Evolutionary conservation across 192 early-diverging fungal genomes (phyloP).

Genomic region (Geranomyces michiganensis): DNA sequence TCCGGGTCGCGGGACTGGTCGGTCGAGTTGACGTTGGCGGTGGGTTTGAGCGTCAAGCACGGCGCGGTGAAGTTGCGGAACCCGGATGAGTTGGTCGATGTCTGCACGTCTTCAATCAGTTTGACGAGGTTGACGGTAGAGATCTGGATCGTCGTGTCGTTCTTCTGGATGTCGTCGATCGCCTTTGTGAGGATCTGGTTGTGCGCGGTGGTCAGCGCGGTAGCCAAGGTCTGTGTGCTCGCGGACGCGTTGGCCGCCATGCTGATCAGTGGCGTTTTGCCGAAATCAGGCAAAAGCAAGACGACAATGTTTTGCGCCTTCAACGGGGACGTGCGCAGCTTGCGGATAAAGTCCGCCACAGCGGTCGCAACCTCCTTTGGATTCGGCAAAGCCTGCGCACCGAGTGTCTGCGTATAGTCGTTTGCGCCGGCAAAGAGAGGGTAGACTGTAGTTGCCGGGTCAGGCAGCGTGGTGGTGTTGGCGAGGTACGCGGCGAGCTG

Average conservation of each 20-base stretch:
- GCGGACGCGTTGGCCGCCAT: not conserved
- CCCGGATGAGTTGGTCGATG: not conserved
- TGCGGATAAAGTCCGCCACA: slow-evolving; percentile 18
- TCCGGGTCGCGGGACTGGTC: not conserved
- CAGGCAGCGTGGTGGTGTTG: not conserved
- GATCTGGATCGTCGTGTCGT: not conserved
- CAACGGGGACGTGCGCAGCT: not conserved
- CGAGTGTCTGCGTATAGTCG: slow-evolving; percentile 16
- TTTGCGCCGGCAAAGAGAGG: slow-evolving; percentile 30
- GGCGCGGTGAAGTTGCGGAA: slow-evolving; percentile 10
- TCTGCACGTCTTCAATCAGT: not conserved
- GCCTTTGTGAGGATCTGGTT: not conserved
- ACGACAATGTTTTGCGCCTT: slow-evolving; percentile 8
- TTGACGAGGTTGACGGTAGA: slow-evolving; percentile 4
- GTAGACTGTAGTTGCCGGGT: slow-evolving; percentile 22
- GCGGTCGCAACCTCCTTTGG: slow-evolving; percentile 1
- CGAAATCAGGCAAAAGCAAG: slow-evolving; percentile 3
- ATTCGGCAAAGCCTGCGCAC: not conserved
- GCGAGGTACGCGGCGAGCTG: slow-evolving; percentile 8
- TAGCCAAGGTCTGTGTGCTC: not conserved
- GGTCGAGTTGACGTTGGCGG: not conserved
- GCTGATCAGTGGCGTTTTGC: not conserved
- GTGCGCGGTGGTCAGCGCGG: slow-evolving; percentile 2
- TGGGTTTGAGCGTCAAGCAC: slow-evolving; percentile 8
- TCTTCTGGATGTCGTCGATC: not conserved